These are phyloP conservation scores for Blastobotrys arbuscula DNA, from an alignment of 1,139 yeast genomes.

Conservation along the genomic window DNA sequence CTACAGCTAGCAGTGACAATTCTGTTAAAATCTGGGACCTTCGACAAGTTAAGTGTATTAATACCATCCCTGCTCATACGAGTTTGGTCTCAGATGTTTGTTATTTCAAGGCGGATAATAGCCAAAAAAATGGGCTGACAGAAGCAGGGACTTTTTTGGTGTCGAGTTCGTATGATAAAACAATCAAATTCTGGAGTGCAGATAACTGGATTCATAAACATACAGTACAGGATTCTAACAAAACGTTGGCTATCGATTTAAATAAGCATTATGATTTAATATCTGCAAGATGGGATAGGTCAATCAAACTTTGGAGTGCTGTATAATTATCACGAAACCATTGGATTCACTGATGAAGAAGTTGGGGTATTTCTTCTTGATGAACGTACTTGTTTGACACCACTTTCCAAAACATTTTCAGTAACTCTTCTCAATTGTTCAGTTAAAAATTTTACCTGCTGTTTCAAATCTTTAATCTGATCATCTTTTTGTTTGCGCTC, in stretches of 20 bases:
- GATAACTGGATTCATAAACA: constrained; percentile 65
- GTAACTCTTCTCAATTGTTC: constrained; percentile 34
- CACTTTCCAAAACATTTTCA: constrained; percentile 16
- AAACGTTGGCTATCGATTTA: constrained; percentile 67
- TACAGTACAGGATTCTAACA: constrained; percentile 57
- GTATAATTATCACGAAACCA: not conserved
- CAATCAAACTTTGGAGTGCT: constrained; percentile 54
- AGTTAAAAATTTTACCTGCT: constrained; percentile 28
- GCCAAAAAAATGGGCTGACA: constrained; percentile 21
- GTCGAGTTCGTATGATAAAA: constrained; percentile 67
- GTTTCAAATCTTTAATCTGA: constrained; percentile 28
- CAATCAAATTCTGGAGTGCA: constrained; percentile 47
- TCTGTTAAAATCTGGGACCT: constrained; percentile 83
- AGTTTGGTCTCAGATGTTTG: constrained; percentile 64
- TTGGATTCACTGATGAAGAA: constrained; percentile 1
- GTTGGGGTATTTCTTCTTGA: constrained; percentile 1
- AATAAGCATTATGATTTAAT: constrained; percentile 41
- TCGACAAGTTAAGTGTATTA: constrained; percentile 44
- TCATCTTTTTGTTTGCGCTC: constrained; percentile 30
- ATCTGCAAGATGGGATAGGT: constrained; percentile 81
- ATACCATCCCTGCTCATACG: constrained; percentile 70
- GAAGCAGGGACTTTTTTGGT: constrained; percentile 47
- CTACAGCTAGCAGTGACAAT: constrained; percentile 84
- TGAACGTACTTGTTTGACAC: not conserved
- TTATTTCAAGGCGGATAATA: constrained; percentile 40